A percentile compares a stretch with the other conserved stretches of the same genome.
Evolutionary conservation across 495 filamentous ascomycete species (phyloP).

Genomic region (Bacidia gigantensis): DNA sequence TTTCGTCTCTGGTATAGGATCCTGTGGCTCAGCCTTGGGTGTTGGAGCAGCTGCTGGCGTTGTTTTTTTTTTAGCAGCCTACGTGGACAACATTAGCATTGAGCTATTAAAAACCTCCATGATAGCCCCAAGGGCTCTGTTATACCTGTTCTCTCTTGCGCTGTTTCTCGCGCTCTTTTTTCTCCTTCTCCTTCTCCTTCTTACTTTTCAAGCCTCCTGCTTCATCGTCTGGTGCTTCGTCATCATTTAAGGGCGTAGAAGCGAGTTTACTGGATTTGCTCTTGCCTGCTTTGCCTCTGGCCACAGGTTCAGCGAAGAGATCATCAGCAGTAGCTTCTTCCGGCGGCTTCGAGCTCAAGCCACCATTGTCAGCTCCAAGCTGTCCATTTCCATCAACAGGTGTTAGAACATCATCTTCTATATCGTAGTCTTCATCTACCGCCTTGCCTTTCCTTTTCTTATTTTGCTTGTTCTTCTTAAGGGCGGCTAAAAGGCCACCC

Average conservation of each 20-base stretch:
- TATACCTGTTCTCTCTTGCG: slow-evolving; percentile 77
- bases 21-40: slow-evolving; percentile 37
- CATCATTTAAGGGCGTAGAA: slow-evolving; percentile 17
- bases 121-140: slow-evolving; percentile 15
- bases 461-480: slow-evolving; percentile 82
- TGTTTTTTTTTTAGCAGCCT: slow-evolving; percentile 53
- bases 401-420: slow-evolving; percentile 54
- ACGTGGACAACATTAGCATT: slow-evolving; percentile 13
- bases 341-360: slow-evolving; percentile 54
- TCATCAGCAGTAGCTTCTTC: slow-evolving; percentile 77
- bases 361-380: slow-evolving; percentile 25
- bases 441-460: slow-evolving; percentile 81
- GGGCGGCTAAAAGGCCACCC: slow-evolving; percentile 67
- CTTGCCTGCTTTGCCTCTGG: slow-evolving; percentile 49
- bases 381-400: slow-evolving; percentile 23
- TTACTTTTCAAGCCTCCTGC: slow-evolving; percentile 72
- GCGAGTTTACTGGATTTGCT: slow-evolving; percentile 19
- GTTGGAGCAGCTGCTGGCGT: slow-evolving; percentile 31
- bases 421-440: slow-evolving; percentile 47
- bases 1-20: slow-evolving; percentile 28
- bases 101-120: too few species aligned
- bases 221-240: slow-evolving; percentile 41
- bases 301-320: slow-evolving; percentile 64
- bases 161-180: slow-evolving; percentile 86
- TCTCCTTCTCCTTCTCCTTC: slow-evolving; percentile 93